A percentile compares a stretch with the other conserved stretches of the same genome.
phyloP scores from a whole-genome alignment of 116 monocot genomes.

The Papilionanthe hybrid region DNA sequence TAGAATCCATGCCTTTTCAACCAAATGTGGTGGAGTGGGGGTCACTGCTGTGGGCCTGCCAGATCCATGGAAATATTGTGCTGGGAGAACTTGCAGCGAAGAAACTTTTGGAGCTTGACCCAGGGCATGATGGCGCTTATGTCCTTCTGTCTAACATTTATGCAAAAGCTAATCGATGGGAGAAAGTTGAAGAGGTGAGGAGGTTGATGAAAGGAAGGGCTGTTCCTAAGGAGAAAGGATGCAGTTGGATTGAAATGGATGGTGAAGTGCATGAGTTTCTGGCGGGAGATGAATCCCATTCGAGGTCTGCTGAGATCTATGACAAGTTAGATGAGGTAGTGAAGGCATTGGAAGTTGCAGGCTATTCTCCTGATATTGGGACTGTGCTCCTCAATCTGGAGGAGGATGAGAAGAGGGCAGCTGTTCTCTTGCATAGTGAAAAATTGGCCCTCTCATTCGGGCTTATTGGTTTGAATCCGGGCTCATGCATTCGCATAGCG shows the following conservation, averaged over 20 bases:
- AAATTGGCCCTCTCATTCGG: conserved; percentile 63
- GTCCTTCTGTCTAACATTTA: conserved; percentile 71
- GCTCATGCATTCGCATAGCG: conserved; percentile 39
- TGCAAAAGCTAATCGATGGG: conserved; percentile 47
- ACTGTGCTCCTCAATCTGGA: conserved; percentile 48
- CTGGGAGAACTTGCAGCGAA: conserved; percentile 48
- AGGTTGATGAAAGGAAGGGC: conserved; percentile 38
- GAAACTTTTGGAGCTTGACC: conserved; percentile 44
- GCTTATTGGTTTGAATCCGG: conserved; percentile 26
- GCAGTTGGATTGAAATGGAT: conserved; percentile 47
- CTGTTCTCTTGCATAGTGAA: conserved; percentile 49
- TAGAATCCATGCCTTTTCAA: conserved; percentile 50
- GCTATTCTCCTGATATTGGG: conserved; percentile 32
- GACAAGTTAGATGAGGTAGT: conserved; percentile 46
- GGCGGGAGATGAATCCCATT: conserved; percentile 40
- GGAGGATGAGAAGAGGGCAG: conserved; percentile 43
- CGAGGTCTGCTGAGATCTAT: conserved; percentile 33
- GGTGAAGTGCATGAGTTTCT: conserved; percentile 55
- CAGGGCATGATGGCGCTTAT: conserved; percentile 44
- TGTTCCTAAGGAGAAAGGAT: conserved; percentile 48
- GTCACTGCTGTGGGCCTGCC: conserved; percentile 46
- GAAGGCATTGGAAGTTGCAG: conserved; percentile 25
- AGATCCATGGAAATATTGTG: conserved; percentile 31
- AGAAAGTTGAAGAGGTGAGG: conserved; percentile 45
- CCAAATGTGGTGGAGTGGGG: conserved; percentile 60